phyloP scores from a whole-genome alignment of 2,329 filamentous ascomycete genomes.

The Epichloe coenophiala region DNA sequence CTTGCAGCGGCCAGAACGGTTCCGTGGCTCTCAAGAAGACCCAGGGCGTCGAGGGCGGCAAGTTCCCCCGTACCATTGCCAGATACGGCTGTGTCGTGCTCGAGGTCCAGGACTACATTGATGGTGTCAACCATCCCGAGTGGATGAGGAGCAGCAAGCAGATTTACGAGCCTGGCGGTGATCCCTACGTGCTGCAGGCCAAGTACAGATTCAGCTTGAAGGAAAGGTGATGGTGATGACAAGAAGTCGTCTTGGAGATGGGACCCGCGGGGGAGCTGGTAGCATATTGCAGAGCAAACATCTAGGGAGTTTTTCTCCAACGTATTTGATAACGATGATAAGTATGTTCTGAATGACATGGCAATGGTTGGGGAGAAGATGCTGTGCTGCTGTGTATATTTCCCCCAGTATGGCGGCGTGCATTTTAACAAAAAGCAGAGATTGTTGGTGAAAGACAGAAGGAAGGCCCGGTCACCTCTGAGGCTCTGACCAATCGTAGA shows the following conservation, averaged over 20 bases:
- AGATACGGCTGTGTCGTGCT: constrained; percentile 79
- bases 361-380: neutral
- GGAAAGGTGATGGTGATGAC: constrained; percentile 9
- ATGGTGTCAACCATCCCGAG: constrained; percentile 81
- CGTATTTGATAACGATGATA: neutral
- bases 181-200: constrained; percentile 48
- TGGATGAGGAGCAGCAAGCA: constrained; percentile 57
- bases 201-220: constrained; percentile 45
- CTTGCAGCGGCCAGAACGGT: constrained; percentile 66
- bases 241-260: neutral
- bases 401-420: too few species aligned
- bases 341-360: neutral
- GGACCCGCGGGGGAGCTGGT: neutral
- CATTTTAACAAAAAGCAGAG: too few species aligned
- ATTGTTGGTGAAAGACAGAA: too few species aligned
- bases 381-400: neutral
- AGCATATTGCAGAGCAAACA: too few species aligned
- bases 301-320: neutral
- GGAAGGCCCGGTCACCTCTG: neutral
- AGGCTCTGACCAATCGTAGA: constrained; percentile 3
- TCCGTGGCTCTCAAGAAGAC: constrained; percentile 53
- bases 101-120: constrained; percentile 89
- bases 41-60: constrained; percentile 43
- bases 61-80: constrained; percentile 48
- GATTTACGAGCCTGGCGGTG: constrained; percentile 44